Evolutionary conservation across 331 rosid genomes (phyloP).

Genomic region (Pyrus hybrid): DNA sequence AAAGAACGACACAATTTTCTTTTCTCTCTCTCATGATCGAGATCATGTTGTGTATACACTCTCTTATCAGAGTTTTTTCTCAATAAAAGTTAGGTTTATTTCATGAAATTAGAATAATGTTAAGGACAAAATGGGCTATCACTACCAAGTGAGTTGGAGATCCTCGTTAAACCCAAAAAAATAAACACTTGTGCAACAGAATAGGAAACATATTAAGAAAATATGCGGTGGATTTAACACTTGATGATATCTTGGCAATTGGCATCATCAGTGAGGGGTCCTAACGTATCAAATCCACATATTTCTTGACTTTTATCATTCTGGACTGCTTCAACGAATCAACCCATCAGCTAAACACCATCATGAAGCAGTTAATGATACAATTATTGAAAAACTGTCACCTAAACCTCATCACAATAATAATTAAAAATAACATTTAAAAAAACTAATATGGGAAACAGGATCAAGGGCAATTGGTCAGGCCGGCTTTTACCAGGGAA

Average conservation of each 20-base stretch:
- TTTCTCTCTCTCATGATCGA: too few species aligned
- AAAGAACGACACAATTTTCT: too few species aligned
- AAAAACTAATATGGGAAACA: not conserved
- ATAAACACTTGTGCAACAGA: not conserved
- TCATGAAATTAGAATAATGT: not conserved
- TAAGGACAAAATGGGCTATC: not conserved
- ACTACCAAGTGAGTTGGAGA: not conserved
- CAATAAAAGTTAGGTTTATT: too few species aligned
- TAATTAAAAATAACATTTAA: not conserved
- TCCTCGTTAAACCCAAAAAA: not conserved
- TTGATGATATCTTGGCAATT: conserved; percentile 13
- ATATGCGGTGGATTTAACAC: conserved; percentile 4
- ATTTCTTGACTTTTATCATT: conserved; percentile 11
- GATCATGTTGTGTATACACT: too few species aligned
- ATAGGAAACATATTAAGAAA: not conserved
- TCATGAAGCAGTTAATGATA: conserved; percentile 23
- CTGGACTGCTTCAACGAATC: conserved; percentile 43
- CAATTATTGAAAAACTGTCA: conserved; percentile 25
- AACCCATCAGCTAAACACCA: conserved; percentile 36
- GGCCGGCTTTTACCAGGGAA: not conserved
- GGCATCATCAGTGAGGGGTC: conserved; percentile 34
- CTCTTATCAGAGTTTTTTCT: too few species aligned
- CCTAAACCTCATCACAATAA: conserved; percentile 14
- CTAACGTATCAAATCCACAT: conserved; percentile 16
- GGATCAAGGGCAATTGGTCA: not conserved